Conservation (phyloP, 495 filamentous ascomycete genomes). For the Hypoxylon intermedium region DNA sequence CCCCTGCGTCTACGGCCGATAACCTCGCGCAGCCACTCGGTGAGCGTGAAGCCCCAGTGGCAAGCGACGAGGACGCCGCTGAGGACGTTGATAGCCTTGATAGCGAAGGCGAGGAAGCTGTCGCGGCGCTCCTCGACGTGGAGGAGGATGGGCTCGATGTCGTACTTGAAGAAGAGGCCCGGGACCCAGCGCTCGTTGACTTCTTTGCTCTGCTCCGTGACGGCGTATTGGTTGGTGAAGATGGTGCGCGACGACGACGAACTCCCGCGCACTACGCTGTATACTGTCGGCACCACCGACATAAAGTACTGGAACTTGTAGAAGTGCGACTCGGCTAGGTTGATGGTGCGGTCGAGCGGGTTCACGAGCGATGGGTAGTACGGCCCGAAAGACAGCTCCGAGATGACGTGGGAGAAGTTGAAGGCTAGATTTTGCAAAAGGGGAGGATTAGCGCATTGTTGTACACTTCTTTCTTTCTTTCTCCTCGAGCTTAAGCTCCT, state of each 20-base stretch:
- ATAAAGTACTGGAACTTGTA: conserved; percentile 99
- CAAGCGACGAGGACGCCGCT: conserved; percentile 67
- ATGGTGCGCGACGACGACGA: conserved; percentile 58
- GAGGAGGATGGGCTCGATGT: conserved; percentile 94
- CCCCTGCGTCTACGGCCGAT: conserved; percentile 55
- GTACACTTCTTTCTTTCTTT: neutral
- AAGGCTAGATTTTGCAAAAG: no score
- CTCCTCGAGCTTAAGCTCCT: neutral
- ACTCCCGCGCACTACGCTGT: conserved; percentile 67
- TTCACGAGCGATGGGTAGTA: conserved; percentile 93
- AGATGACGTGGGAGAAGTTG: conserved; percentile 98
- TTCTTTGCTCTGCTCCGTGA: conserved; percentile 77
- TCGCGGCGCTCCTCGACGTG: conserved; percentile 83
- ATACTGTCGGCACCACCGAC: conserved; percentile 94
- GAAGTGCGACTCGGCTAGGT: conserved; percentile 76
- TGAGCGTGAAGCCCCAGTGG: conserved; percentile 65
- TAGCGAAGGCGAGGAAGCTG: conserved; percentile 72
- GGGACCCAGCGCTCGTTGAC: conserved; percentile 77
- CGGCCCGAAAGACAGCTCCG: conserved; percentile 94
- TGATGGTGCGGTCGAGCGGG: conserved; percentile 90
- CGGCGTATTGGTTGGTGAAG: conserved; percentile 97
- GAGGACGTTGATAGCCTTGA: conserved; percentile 73
- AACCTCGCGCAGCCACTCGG: conserved; percentile 59
- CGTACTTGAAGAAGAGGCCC: conserved; percentile 98
- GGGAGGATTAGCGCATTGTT: conserved; percentile 2